Evolutionary conservation across 1,139 yeast genomes (phyloP).

Genomic region (Wickerhamomyces sp.): DNA sequence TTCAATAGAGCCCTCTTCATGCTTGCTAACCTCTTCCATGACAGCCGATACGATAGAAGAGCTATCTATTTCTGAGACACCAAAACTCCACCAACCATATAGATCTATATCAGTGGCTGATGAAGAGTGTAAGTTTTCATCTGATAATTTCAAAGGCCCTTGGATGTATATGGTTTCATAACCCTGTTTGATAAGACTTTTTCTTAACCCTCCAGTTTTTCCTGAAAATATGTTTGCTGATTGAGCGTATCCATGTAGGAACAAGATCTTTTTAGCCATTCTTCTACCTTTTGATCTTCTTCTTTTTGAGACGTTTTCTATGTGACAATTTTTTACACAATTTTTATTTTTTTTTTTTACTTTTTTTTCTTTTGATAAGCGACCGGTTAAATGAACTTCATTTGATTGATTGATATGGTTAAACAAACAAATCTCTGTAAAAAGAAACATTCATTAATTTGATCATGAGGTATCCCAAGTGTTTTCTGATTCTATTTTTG

Average conservation of each 20-base stretch:
- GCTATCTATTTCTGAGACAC: slow-evolving; percentile 25
- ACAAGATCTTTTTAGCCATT: slow-evolving; percentile 31
- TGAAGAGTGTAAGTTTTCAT: slow-evolving; percentile 48
- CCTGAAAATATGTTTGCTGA: slow-evolving; percentile 67
- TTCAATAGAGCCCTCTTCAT: slow-evolving; percentile 71
- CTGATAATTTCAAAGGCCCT: slow-evolving; percentile 58
- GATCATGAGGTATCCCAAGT: too few relatives aligned
- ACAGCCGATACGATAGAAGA: slow-evolving; percentile 39
- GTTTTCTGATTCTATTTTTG: too few relatives aligned
- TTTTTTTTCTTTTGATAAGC: not conserved
- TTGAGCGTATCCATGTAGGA: slow-evolving; percentile 62
- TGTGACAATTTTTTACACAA: too few relatives aligned
- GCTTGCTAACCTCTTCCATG: slow-evolving; percentile 38
- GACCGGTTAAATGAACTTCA: not conserved
- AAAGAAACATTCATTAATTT: too few relatives aligned
- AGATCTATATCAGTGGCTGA: slow-evolving; percentile 21
- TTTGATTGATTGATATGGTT: too few relatives aligned
- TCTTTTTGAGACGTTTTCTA: not conserved
- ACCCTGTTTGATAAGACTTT: slow-evolving; percentile 56
- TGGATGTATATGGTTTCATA: slow-evolving; percentile 70
- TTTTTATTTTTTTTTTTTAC: not conserved
- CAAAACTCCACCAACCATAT: slow-evolving; percentile 27
- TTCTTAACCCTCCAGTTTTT: slow-evolving; percentile 75
- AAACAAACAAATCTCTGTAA: too few relatives aligned
- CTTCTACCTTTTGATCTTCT: not conserved